Evolutionary conservation across 2,329 filamentous ascomycete species (phyloP).

Genomic region (Fusarium tricinctum): DNA sequence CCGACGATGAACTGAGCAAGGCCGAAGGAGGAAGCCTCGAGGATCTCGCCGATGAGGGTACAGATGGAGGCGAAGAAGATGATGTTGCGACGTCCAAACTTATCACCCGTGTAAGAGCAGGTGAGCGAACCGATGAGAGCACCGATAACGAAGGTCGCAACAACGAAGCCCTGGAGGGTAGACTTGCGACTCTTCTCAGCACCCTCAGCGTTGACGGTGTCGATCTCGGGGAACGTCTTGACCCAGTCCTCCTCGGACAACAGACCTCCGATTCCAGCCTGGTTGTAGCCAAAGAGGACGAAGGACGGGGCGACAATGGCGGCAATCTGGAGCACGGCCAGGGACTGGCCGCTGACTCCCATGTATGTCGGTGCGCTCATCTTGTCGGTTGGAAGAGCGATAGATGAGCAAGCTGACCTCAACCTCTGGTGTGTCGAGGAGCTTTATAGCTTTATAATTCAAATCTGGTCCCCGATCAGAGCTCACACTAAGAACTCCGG

Average conservation of each 20-base stretch:
- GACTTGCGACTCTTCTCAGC: conserved; percentile 58
- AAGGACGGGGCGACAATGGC: conserved; percentile 61
- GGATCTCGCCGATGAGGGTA: conserved; percentile 65
- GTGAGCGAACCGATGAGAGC: conserved; percentile 66
- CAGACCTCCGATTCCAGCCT: conserved; percentile 78
- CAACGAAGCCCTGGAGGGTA: conserved; percentile 60
- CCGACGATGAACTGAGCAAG: conserved; percentile 57
- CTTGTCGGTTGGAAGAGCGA: conserved; percentile 2
- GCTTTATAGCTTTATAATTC: conserved; percentile 6
- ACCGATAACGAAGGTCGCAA: conserved; percentile 69
- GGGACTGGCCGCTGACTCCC: conserved; percentile 55
- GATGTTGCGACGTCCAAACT: conserved; percentile 68
- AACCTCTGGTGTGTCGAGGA: not conserved
- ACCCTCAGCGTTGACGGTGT: conserved; percentile 64
- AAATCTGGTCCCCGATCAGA: not conserved
- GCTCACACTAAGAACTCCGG: conserved; percentile 1
- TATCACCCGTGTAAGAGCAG: conserved; percentile 65
- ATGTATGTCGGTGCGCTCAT: conserved; percentile 49
- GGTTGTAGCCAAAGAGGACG: conserved; percentile 70
- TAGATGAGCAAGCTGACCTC: not conserved
- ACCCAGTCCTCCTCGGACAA: conserved; percentile 74
- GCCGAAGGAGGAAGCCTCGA: conserved; percentile 66
- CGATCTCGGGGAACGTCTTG: conserved; percentile 63
- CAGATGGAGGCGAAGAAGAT: conserved; percentile 68
- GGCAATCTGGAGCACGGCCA: conserved; percentile 57